These are phyloP conservation scores for Lachancea thermotolerans DNA, from an alignment of 805 yeast genomes.

Conservation along the genomic window DNA sequence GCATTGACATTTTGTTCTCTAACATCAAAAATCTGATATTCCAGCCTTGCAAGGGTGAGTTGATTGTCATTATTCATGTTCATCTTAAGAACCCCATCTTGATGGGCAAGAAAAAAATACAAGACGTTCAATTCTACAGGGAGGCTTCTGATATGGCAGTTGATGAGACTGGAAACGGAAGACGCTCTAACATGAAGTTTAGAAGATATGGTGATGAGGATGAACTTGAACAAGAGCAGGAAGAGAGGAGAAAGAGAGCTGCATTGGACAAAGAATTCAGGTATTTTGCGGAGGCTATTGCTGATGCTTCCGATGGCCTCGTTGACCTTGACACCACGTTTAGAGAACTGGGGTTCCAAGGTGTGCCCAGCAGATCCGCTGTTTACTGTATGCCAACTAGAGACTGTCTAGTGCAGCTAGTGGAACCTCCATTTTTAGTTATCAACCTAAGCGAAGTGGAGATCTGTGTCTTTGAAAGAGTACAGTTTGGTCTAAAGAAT, in stretches of 20 bases:
- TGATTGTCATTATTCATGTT: slow-evolving; percentile 86
- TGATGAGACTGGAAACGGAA: slow-evolving; percentile 94
- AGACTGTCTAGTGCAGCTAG: slow-evolving; percentile 88
- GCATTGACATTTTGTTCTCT: slow-evolving; percentile 79
- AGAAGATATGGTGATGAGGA: slow-evolving; percentile 96
- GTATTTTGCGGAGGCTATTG: slow-evolving; percentile 80
- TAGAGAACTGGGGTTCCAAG: slow-evolving; percentile 92
- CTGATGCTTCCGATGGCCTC: slow-evolving; percentile 78
- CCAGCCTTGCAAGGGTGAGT: slow-evolving; percentile 93
- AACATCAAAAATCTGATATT: slow-evolving; percentile 90
- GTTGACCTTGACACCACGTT: slow-evolving; percentile 90
- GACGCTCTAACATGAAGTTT: slow-evolving; percentile 61
- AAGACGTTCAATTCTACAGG: slow-evolving; percentile 91
- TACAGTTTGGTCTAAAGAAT: slow-evolving; percentile 92
- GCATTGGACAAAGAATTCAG: slow-evolving; percentile 88
- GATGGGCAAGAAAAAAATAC: slow-evolving; percentile 92
- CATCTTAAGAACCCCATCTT: slow-evolving; percentile 89
- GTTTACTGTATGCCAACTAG: slow-evolving; percentile 95
- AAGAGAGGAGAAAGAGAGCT: slow-evolving; percentile 88
- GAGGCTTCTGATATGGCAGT: slow-evolving; percentile 95
- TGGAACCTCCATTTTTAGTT: slow-evolving; percentile 93
- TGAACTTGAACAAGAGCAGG: slow-evolving; percentile 97
- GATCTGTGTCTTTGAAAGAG: slow-evolving; percentile 92
- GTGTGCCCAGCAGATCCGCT: slow-evolving; percentile 93
- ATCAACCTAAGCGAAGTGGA: slow-evolving; percentile 88